Conservation (phyloP, 148 eudicot genomes). For the Heliamphora exappendiculata region DNA sequence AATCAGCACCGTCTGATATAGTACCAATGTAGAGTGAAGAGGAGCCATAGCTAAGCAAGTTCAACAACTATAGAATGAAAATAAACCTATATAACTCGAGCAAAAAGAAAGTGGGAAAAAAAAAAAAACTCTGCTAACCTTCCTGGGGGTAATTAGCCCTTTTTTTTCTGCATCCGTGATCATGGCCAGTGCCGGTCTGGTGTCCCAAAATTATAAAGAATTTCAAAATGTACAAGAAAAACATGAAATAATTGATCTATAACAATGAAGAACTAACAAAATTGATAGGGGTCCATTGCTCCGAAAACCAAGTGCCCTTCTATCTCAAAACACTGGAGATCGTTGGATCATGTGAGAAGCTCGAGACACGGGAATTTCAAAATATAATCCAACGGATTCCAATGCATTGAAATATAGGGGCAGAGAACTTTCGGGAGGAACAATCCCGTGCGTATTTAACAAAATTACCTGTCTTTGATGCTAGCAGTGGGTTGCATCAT, state of each 20-base stretch:
- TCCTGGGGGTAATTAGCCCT: constrained; percentile 71
- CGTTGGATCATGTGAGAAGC: too few relatives aligned
- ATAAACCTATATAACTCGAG: background rate
- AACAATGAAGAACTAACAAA: background rate
- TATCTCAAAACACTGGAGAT: too few relatives aligned
- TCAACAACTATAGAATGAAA: background rate
- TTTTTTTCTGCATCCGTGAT: constrained; percentile 88
- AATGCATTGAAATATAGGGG: too few relatives aligned
- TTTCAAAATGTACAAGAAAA: background rate
- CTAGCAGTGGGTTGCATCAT: constrained; percentile 96
- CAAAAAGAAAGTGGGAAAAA: background rate
- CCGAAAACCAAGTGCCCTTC: too few relatives aligned
- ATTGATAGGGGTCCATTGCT: too few relatives aligned
- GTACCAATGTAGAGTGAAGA: background rate
- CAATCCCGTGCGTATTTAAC: too few relatives aligned
- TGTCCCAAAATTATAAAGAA: background rate
- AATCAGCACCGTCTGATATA: constrained; percentile 66
- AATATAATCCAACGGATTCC: too few relatives aligned
- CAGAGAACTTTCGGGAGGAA: too few relatives aligned
- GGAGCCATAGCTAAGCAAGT: background rate
- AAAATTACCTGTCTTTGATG: constrained; percentile 92
- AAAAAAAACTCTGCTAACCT: constrained; percentile 34
- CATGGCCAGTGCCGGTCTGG: constrained; percentile 90
- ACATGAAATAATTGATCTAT: background rate
- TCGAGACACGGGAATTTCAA: too few relatives aligned